Conservation (phyloP, 129 eudicot genomes). For the Ambrosia trifida region DNA sequence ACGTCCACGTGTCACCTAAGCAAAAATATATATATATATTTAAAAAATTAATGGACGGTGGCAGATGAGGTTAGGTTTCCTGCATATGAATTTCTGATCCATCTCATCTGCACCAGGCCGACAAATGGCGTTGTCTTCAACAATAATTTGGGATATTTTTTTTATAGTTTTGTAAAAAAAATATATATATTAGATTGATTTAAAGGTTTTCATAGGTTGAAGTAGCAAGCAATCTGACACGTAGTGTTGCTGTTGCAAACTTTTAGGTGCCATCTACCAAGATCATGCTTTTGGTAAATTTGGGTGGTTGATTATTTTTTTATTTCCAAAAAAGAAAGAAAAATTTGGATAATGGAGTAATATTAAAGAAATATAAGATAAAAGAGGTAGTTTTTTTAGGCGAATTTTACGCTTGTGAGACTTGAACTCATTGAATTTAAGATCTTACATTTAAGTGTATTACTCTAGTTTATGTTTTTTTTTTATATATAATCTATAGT, state of each 20-base stretch:
- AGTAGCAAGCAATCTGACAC: conserved; percentile 8
- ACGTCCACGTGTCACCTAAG: conserved; percentile 24
- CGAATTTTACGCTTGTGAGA: no score
- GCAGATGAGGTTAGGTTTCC: conserved; percentile 21
- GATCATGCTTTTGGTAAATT: neutral
- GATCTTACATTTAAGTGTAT: no score
- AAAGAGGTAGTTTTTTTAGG: no score
- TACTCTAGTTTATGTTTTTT: no score
- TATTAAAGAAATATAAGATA: no score
- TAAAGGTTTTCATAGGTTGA: neutral
- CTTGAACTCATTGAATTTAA: no score
- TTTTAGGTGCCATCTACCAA: conserved; percentile 23
- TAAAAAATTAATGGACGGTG: no score
- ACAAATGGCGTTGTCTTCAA: conserved; percentile 34
- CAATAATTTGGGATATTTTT: conserved; percentile 17
- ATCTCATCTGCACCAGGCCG: conserved; percentile 29
- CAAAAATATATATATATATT: no score
- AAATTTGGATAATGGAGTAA: no score
- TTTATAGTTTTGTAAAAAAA: neutral
- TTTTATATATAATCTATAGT: no score
- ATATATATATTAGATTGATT: neutral
- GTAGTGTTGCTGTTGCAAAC: conserved; percentile 11
- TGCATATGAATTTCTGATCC: conserved; percentile 12
- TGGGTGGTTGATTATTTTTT: neutral
- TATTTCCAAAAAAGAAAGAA: no score